A percentile compares a stretch with the other conserved stretches of the same genome.
Evolutionary conservation across 352 stramenopile genomes (phyloP).

Genomic region (Thalassiosira livingstoniorum): DNA sequence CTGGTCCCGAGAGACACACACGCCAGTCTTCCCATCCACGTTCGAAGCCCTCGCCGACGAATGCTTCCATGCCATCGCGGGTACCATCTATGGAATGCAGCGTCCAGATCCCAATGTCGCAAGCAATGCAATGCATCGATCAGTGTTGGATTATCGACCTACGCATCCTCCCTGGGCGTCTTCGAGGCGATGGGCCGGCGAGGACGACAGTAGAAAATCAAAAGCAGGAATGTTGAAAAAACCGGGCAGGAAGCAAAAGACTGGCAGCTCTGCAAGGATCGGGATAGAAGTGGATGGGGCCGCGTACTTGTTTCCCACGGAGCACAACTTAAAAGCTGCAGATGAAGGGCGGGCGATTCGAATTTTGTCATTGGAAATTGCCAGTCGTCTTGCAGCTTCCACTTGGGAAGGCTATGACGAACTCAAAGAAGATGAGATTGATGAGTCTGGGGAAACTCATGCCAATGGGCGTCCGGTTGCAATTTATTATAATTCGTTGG

Average conservation of each 20-base stretch:
- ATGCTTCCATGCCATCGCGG: constrained; percentile 65
- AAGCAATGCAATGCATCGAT: constrained; percentile 68
- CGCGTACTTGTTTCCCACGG: constrained; percentile 40
- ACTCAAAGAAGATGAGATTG: not conserved
- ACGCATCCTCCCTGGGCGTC: constrained; percentile 45
- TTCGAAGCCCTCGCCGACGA: constrained; percentile 65
- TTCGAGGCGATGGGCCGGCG: constrained; percentile 28
- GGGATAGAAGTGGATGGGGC: constrained; percentile 78
- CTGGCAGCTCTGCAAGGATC: constrained; percentile 54
- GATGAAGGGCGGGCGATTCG: constrained; percentile 51
- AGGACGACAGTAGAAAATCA: constrained; percentile 11
- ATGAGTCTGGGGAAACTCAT: not conserved
- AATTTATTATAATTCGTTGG: constrained; percentile 76
- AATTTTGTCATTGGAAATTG: constrained; percentile 66
- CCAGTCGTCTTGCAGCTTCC: constrained; percentile 46
- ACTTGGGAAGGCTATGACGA: constrained; percentile 49
- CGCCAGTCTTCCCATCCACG: constrained; percentile 56
- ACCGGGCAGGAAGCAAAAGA: constrained; percentile 12
- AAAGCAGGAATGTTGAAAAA: constrained; percentile 5
- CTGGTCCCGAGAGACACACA: not conserved
- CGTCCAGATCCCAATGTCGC: constrained; percentile 67
- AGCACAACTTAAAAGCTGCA: constrained; percentile 9
- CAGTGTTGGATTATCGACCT: constrained; percentile 66
- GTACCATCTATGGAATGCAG: constrained; percentile 62
- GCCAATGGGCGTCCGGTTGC: constrained; percentile 41